Evolutionary conservation across 768 basidiomycete species (phyloP).

Genomic region (Phaeotremella skinneri): DNA sequence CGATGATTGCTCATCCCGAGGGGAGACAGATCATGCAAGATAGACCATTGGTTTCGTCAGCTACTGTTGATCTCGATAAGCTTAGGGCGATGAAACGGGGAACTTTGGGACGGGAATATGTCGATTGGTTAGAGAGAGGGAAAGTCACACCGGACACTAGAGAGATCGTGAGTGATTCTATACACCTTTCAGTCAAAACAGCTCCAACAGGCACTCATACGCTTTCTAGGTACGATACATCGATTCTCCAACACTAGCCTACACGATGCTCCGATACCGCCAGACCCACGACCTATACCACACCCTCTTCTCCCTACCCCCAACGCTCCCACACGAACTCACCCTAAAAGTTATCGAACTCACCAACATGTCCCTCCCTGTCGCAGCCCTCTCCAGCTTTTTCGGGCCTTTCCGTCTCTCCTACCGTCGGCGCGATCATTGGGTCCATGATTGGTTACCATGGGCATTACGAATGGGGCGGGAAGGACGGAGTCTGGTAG

Average conservation of each 20-base stretch:
- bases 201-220: too few species aligned
- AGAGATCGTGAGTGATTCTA: constrained; percentile 65
- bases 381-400: constrained; percentile 73
- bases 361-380: constrained; percentile 83
- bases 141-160: constrained; percentile 91
- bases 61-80: constrained; percentile 68
- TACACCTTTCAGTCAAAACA: background rate
- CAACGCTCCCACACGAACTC: constrained; percentile 84
- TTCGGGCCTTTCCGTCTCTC: constrained; percentile 76
- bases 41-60: constrained; percentile 74
- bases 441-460: constrained; percentile 79
- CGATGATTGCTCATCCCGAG: constrained; percentile 74
- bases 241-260: constrained; percentile 90
- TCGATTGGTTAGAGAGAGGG: constrained; percentile 83
- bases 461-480: constrained; percentile 88
- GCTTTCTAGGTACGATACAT: constrained; percentile 90
- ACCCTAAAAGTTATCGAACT: constrained; percentile 94
- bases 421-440: constrained; percentile 57
- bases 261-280: constrained; percentile 95
- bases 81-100: constrained; percentile 70
- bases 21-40: constrained; percentile 80
- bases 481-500: constrained; percentile 70
- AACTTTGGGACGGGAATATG: constrained; percentile 80
- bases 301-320: constrained; percentile 80
- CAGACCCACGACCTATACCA: constrained; percentile 99